Base-by-base conservation (phyloP, 1,284 basidiomycete genomes). In the Trichosporon inkin region DNA sequence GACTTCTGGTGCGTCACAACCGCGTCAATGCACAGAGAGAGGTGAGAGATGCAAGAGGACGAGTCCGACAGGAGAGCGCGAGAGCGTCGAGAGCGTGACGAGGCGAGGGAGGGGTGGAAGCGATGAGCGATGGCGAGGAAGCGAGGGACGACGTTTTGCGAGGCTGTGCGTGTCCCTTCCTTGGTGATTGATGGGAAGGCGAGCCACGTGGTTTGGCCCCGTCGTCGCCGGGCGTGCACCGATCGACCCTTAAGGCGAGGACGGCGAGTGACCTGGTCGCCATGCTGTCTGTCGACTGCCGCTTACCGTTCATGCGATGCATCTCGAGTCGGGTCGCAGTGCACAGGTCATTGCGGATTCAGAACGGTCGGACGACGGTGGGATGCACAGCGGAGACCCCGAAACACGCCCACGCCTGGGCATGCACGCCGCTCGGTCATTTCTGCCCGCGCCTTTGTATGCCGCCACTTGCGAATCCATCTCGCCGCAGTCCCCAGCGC, bases 391-490 rank as follows among this genome's bases (percentile, higher is more conserved):
- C 5, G 28, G 28, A 32, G 44, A 49, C 44, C 44, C 44, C 44
- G 44, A 49, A 49, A 49, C n/a, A 49, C n/a, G 44, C n/a, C 22
- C 16, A 49, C 16, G 28, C 44, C 24, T 49, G 22, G 44, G 14
- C 44, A 32, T n/a, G 24, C 44, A 49, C 28, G 16, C 14, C 22
- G 24, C 44, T 49, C 44, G 44, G 44, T 49, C 44, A 49, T 49
- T 49, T 49, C 44, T 49, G 44, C 44, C 44, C 44, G 44, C 44
- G 44, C 44, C 40, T 49, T 49, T 49, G 44, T 49, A 49, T 49
- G 24, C 44, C 24, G 22, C 44, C 44, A 13, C 44, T 24, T 49
- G 5, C 28, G 4, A 8, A 32, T 8, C 28, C 28, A 49, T 49
- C 44, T 49, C 44, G 44, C 44, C 24, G 24, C 44, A 13, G 16